phyloP scores from a whole-genome alignment of 2,329 filamentous ascomycete genomes.

The Aspergillus neoniger region DNA sequence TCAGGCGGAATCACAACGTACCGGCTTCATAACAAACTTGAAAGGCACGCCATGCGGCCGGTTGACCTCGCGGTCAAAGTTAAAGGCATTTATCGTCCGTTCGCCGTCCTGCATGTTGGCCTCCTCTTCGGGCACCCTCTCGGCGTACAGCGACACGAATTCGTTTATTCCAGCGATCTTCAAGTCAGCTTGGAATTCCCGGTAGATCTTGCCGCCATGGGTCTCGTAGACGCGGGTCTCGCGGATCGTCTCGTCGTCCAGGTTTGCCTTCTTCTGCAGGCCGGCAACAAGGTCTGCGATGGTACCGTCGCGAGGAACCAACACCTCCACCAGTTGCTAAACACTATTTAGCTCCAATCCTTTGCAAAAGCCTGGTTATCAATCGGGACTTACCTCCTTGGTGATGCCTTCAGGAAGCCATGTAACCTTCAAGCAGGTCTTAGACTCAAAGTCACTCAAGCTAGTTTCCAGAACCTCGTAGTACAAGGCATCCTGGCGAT shows the following conservation, averaged over 20 bases:
- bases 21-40: conserved; percentile 80
- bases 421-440: conserved; percentile 80
- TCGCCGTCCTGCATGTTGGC: conserved; percentile 62
- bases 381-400: conserved; percentile 68
- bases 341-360: conserved; percentile 19
- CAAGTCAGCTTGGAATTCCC: conserved; percentile 69
- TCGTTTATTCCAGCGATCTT: conserved; percentile 83
- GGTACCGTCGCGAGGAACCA: conserved; percentile 83
- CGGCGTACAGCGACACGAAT: conserved; percentile 78
- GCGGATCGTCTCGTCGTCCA: conserved; percentile 73
- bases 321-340: conserved; percentile 75
- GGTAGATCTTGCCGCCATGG: conserved; percentile 79
- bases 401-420: conserved; percentile 87
- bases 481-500: conserved; percentile 76
- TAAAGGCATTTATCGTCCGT: conserved; percentile 76
- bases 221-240: conserved; percentile 80
- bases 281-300: conserved; percentile 75
- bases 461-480: conserved; percentile 96
- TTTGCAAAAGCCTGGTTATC: not conserved
- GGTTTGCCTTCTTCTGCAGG: conserved; percentile 76
- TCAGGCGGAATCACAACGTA: conserved; percentile 47
- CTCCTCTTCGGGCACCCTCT: conserved; percentile 74
- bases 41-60: conserved; percentile 89
- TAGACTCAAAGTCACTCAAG: conserved; percentile 86
- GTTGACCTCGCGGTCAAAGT: conserved; percentile 86